phyloP scores from a whole-genome alignment of 805 yeast genomes.

The Lipomyces lipofer region DNA sequence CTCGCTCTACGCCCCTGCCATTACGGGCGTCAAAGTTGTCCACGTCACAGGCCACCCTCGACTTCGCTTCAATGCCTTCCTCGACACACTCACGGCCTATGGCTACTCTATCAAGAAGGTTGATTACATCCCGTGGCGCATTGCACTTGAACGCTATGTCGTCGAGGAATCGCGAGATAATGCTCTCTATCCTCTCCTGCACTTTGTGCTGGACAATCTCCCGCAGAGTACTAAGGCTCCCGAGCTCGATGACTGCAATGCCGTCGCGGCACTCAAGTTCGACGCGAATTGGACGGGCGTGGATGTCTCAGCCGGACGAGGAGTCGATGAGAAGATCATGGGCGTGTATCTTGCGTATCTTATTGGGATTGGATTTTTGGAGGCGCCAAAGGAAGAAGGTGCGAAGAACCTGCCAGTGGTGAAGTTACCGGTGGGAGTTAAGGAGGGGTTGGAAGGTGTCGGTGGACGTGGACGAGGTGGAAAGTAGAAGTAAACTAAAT shows the following conservation, averaged over 20 bases:
- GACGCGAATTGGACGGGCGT: constrained; percentile 65
- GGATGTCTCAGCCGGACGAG: constrained; percentile 69
- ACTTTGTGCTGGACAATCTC: constrained; percentile 88
- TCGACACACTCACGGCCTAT: constrained; percentile 61
- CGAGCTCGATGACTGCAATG: constrained; percentile 85
- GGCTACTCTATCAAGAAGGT: constrained; percentile 69
- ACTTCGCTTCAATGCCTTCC: constrained; percentile 71
- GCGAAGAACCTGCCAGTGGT: constrained; percentile 54
- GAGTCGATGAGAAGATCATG: constrained; percentile 66
- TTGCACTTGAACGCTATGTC: constrained; percentile 71
- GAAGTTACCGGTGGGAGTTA: constrained; percentile 47
- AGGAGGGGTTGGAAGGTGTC: constrained; percentile 39
- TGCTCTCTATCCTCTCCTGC: constrained; percentile 89
- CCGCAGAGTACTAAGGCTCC: constrained; percentile 94
- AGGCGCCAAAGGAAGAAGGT: constrained; percentile 54
- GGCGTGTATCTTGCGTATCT: constrained; percentile 80
- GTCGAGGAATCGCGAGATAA: constrained; percentile 62
- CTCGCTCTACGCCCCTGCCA: constrained; percentile 70
- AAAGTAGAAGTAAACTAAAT: not conserved
- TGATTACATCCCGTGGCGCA: constrained; percentile 79
- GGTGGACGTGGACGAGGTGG: constrained; percentile 43
- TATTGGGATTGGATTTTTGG: constrained; percentile 75
- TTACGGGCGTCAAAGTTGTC: constrained; percentile 62
- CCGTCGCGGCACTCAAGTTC: constrained; percentile 62
- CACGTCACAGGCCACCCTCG: constrained; percentile 99